Evolutionary conservation across 2,329 filamentous ascomycete genomes (phyloP).

Genomic region (Aspergillus sp.): DNA sequence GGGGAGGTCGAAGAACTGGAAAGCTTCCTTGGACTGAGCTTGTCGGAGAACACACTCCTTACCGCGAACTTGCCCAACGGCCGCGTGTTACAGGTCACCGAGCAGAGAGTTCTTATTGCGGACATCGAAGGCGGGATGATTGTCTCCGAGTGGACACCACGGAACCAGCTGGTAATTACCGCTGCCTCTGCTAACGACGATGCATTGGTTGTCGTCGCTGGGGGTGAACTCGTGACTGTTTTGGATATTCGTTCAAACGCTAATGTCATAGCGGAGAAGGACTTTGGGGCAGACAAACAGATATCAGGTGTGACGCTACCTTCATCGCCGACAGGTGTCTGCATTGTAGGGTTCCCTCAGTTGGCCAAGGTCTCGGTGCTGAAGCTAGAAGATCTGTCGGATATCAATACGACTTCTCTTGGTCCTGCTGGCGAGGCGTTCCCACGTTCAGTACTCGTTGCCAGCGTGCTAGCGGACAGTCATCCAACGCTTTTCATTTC

Average conservation of each 20-base stretch:
- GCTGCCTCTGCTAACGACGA: constrained; percentile 75
- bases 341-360: constrained; percentile 86
- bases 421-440: constrained; percentile 73
- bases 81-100: constrained; percentile 76
- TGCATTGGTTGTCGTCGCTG: constrained; percentile 73
- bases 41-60: constrained; percentile 74
- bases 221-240: constrained; percentile 73
- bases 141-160: constrained; percentile 52
- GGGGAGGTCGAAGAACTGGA: constrained; percentile 87
- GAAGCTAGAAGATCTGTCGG: constrained; percentile 67
- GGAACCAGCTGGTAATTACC: constrained; percentile 65
- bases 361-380: constrained; percentile 79
- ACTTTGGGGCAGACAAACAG: constrained; percentile 71
- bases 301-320: constrained; percentile 84
- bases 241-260: constrained; percentile 67
- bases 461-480: constrained; percentile 70
- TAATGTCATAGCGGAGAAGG: constrained; percentile 61
- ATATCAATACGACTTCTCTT: constrained; percentile 67
- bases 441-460: constrained; percentile 79
- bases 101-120: constrained; percentile 64
- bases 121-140: constrained; percentile 58
- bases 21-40: constrained; percentile 69
- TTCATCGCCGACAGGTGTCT: constrained; percentile 64
- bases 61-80: constrained; percentile 67
- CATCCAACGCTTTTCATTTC: constrained; percentile 82